Conservation (phyloP, 805 yeast genomes). For the Dipodascopsis uninucleata region DNA sequence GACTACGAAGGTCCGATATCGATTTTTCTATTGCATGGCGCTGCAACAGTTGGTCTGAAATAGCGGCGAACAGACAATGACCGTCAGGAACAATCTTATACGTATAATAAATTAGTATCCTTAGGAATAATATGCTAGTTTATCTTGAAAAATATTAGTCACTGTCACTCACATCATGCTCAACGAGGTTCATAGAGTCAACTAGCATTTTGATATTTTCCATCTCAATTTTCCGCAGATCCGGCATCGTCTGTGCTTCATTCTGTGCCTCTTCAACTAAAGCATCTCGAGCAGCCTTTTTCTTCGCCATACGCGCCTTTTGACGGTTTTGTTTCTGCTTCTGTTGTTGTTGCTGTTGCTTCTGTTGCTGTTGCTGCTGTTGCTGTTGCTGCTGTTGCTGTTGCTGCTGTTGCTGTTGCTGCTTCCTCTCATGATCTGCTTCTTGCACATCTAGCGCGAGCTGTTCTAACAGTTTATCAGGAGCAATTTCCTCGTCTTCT, state of each 20-base stretch:
- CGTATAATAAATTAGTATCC: too few species aligned
- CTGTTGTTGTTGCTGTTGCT: too few species aligned
- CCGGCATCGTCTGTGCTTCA: slow-evolving; percentile 67
- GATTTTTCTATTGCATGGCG: slow-evolving; percentile 46
- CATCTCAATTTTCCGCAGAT: slow-evolving; percentile 67
- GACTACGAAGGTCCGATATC: slow-evolving; percentile 55
- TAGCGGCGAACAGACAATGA: slow-evolving; percentile 84
- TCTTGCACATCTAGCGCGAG: slow-evolving; percentile 37
- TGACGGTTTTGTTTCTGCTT: slow-evolving; percentile 61
- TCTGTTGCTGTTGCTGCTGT: neutral
- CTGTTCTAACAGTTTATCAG: slow-evolving; percentile 64
- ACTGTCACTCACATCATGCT: slow-evolving; percentile 18
- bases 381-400: neutral
- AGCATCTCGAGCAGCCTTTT: slow-evolving; percentile 64
- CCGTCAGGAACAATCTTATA: slow-evolving; percentile 67
- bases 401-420: slow-evolving; percentile 1
- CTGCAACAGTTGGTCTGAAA: slow-evolving; percentile 65
- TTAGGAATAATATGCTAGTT: neutral
- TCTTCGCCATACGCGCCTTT: slow-evolving; percentile 72
- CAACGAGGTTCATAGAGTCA: slow-evolving; percentile 7
- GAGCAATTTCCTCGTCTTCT: slow-evolving; percentile 53
- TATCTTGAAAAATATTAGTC: too few species aligned
- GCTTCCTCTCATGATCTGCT: neutral
- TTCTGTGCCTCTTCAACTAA: slow-evolving; percentile 62
- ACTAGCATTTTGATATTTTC: slow-evolving; percentile 51